Conservation (phyloP, 345 rosid genomes). For the Atalantia buxifolia region DNA sequence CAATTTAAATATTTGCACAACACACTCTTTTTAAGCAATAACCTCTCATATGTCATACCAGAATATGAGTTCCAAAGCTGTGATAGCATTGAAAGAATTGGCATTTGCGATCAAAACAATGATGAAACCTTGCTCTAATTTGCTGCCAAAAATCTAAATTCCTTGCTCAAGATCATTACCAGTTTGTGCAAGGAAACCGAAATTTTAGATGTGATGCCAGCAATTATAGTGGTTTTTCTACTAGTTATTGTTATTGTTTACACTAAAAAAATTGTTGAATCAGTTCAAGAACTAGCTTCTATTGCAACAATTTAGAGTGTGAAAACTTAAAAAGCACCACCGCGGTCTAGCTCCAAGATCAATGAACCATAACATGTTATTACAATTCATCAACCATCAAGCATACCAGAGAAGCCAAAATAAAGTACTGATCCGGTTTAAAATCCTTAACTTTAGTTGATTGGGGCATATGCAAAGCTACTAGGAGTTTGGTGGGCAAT, state of each 20-base stretch:
- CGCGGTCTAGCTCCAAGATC: not conserved
- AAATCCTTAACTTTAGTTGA: no score
- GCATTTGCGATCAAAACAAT: slow-evolving; percentile 25
- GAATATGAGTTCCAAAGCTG: no score
- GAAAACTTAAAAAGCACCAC: not conserved
- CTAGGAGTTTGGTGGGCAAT: no score
- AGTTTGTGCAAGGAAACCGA: slow-evolving; percentile 14
- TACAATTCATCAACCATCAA: not conserved
- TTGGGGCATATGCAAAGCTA: no score
- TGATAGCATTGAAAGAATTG: slow-evolving; percentile 31
- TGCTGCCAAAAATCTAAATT: slow-evolving; percentile 18
- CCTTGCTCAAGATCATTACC: not conserved
- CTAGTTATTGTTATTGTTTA: slow-evolving; percentile 24
- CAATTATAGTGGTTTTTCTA: slow-evolving; percentile 19
- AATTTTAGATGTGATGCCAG: slow-evolving; percentile 21
- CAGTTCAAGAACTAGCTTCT: slow-evolving; percentile 27
- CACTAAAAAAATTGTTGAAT: slow-evolving; percentile 15
- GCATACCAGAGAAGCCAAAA: no score
- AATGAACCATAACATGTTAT: not conserved
- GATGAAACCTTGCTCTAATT: slow-evolving; percentile 11
- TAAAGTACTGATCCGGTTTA: no score
- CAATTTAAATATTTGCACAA: no score
- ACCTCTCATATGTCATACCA: no score
- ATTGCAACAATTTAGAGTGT: slow-evolving; percentile 21
- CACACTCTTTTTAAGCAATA: no score